phyloP scores from a whole-genome alignment of 2,329 filamentous ascomycete genomes.

The Colletotrichum nymphaeae region DNA sequence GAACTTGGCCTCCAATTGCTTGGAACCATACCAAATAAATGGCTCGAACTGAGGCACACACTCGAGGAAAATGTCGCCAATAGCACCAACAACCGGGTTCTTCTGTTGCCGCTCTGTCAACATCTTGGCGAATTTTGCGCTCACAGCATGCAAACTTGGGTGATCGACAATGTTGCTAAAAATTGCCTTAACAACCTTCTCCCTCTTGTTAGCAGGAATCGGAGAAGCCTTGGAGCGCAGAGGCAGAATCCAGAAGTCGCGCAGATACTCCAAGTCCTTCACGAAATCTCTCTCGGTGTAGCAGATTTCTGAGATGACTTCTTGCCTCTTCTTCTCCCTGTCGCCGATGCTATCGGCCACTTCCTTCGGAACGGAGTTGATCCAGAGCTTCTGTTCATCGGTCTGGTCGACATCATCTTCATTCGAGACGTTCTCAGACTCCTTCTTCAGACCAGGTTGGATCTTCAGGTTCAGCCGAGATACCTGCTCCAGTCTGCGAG shows the following conservation, averaged over 20 bases:
- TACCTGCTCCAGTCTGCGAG: slow-evolving; percentile 92
- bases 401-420: slow-evolving; percentile 87
- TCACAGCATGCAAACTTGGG: slow-evolving; percentile 86
- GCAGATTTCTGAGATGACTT: slow-evolving; percentile 98
- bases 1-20: slow-evolving; percentile 95
- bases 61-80: slow-evolving; percentile 95
- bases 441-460: slow-evolving; percentile 83
- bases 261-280: slow-evolving; percentile 96
- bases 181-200: slow-evolving; percentile 92
- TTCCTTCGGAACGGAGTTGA: slow-evolving; percentile 97
- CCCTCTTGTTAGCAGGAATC: slow-evolving; percentile 87
- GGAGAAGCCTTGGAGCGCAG: slow-evolving; percentile 85
- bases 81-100: slow-evolving; percentile 85
- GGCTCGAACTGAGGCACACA: slow-evolving; percentile 93
- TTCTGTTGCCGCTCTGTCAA: slow-evolving; percentile 92
- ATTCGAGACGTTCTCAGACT: slow-evolving; percentile 67
- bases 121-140: slow-evolving; percentile 87
- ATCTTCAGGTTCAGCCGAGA: slow-evolving; percentile 94
- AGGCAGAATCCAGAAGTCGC: slow-evolving; percentile 98
- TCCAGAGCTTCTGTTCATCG: slow-evolving; percentile 98
- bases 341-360: slow-evolving; percentile 91
- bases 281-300: slow-evolving; percentile 99
- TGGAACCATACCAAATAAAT: slow-evolving; percentile 96
- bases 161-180: slow-evolving; percentile 95
- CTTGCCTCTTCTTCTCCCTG: slow-evolving; percentile 95